Evolutionary conservation across 305 asterid species (phyloP).

Genomic region (Salvia sclarea): DNA sequence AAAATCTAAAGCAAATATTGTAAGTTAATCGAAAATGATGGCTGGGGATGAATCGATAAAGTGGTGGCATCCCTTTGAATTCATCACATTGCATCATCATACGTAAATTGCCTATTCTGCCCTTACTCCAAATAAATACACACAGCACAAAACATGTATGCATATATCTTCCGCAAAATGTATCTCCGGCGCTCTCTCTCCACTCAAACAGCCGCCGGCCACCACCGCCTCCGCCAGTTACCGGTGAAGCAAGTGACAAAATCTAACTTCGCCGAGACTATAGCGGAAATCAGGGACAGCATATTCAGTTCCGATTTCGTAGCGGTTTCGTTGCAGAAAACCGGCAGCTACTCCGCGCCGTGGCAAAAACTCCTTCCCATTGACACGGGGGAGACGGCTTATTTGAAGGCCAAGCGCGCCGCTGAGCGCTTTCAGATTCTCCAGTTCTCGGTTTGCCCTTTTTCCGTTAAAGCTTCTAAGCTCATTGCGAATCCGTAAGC

Average conservation of each 20-base stretch:
- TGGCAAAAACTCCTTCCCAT: conserved; percentile 78
- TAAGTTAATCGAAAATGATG: too few relatives aligned
- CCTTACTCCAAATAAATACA: neutral
- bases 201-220: conserved; percentile 48
- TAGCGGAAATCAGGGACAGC: conserved; percentile 51
- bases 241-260: conserved; percentile 75
- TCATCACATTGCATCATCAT: too few relatives aligned
- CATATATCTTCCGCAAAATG: conserved; percentile 36
- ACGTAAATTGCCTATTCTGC: neutral
- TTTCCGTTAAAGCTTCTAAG: conserved; percentile 62
- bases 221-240: conserved; percentile 43
- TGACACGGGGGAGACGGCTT: conserved; percentile 73
- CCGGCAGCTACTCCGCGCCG: conserved; percentile 74
- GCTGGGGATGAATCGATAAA: too few relatives aligned
- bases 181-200: conserved; percentile 58
- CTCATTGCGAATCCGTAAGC: conserved; percentile 78
- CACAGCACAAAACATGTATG: neutral
- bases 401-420: conserved; percentile 63
- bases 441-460: conserved; percentile 92
- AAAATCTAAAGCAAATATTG: too few relatives aligned
- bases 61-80: too few relatives aligned
- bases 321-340: conserved; percentile 71
- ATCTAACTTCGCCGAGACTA: conserved; percentile 62
- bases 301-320: conserved; percentile 64
- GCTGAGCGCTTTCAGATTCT: conserved; percentile 82